Evolutionary conservation across 106 monocot genomes (phyloP), one percentile per base, ranked within the genome.

Genomic region (Narthecium ossifragum): DNA sequence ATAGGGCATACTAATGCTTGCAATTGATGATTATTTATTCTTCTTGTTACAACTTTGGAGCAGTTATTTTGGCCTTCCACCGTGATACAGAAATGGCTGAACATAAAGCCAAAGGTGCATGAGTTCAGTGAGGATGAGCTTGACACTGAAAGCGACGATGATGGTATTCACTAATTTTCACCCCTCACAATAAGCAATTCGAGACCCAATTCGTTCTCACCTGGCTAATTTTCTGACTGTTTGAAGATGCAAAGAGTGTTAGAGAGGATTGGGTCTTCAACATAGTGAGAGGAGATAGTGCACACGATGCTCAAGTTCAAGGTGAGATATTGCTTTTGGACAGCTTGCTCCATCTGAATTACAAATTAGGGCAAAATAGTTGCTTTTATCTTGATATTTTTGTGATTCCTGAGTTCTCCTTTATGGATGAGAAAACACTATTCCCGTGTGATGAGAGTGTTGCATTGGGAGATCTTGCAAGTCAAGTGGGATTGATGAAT

Each of bases 111-210:
- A 6, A 51, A 59, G 65, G 39, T 60, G 28, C 64, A 65, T 32
- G 73, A 73, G 21, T 73, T 73, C 65, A 65, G 73, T 52, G 73
- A 65, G 58, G 73, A 73, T 53, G 73, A 73, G 49, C 29, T 65
- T 38, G 73, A 73, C 7, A 59, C 73, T 10, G 73, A 73, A 59
- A 73, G 73, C 51, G 73, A 73, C 25, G 73, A 73, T 60, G 73
- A 66, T 59, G 64, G 65, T 73, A n/a, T n/a, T n/a, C n/a, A n/a
- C n/a, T n/a, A n/a, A n/a, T n/a, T n/a, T n/a, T n/a, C n/a, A n/a
- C n/a, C n/a, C n/a, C n/a, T n/a, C n/a, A n/a, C n/a, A n/a, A n/a
- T n/a, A n/a, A n/a, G n/a, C n/a, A n/a, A n/a, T n/a, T n/a, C n/a
- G n/a, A n/a, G n/a, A n/a, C n/a, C n/a, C n/a, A n/a, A n/a, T n/a